phyloP scores from a whole-genome alignment of 2,329 filamentous ascomycete species.

The Colletotrichum sp. region DNA sequence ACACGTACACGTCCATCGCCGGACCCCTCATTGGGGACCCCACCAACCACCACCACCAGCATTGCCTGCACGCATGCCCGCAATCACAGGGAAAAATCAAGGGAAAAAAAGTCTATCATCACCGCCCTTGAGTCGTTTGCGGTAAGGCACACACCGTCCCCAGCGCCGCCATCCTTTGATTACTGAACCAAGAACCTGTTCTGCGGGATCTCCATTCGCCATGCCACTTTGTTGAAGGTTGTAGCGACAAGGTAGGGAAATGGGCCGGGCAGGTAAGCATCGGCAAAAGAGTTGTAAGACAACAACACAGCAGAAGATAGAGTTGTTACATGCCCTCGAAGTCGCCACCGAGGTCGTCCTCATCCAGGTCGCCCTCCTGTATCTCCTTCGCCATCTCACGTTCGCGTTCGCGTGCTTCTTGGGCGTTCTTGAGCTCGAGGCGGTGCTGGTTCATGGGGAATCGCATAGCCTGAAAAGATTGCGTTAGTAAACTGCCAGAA shows the following conservation, averaged over 20 bases:
- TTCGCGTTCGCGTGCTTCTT: slow-evolving; percentile 96
- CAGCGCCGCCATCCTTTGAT: slow-evolving; percentile 2
- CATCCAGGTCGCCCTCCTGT: slow-evolving; percentile 94
- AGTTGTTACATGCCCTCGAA: slow-evolving; percentile 87
- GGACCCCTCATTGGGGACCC: neutral
- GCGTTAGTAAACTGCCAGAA: slow-evolving; percentile 28
- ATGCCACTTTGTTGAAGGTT: slow-evolving; percentile 1
- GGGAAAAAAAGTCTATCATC: slow-evolving; percentile 14
- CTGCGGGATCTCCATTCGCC: neutral
- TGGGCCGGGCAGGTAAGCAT: neutral
- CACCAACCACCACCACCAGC: neutral
- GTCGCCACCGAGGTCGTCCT: slow-evolving; percentile 93
- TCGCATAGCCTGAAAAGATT: slow-evolving; percentile 77
- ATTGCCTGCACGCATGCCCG: neutral
- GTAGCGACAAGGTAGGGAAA: neutral
- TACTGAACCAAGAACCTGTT: neutral
- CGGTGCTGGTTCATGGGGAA: slow-evolving; percentile 99
- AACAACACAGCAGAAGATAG: slow-evolving; percentile 1
- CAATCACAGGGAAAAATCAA: neutral
- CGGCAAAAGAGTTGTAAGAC: slow-evolving; percentile 12
- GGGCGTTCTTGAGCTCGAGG: slow-evolving; percentile 95
- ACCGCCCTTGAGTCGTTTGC: neutral
- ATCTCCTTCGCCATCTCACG: slow-evolving; percentile 98
- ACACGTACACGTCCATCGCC: slow-evolving; percentile 6
- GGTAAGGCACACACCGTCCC: neutral